Evolutionary conservation across 23 red algal genomes (phyloP).

Genomic region (Gracilariopsis chorda): DNA sequence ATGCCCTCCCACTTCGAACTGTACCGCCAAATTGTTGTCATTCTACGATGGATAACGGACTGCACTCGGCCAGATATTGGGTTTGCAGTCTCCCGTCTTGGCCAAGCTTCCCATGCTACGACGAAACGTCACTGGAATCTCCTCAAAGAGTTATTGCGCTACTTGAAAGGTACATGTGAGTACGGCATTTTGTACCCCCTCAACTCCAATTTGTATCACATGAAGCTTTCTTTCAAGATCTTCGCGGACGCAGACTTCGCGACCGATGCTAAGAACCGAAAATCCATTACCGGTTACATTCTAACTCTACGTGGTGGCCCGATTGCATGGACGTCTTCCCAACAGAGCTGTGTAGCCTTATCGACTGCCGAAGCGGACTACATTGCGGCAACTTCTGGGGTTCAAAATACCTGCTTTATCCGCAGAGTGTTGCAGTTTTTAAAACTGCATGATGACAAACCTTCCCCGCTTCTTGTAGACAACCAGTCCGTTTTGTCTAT

Average conservation of each 20-base stretch:
- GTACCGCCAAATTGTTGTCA: neutral
- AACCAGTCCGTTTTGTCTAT: neutral
- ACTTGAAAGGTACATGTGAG: neutral
- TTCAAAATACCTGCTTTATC: neutral
- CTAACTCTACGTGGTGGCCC: neutral
- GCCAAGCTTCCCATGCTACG: neutral
- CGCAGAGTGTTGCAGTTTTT: neutral
- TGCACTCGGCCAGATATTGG: neutral
- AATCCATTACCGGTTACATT: neutral
- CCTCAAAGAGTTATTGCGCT: neutral
- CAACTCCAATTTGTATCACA: no score
- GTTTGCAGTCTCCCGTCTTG: neutral
- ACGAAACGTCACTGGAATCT: neutral
- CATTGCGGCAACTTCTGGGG: neutral
- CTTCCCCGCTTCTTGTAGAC: neutral
- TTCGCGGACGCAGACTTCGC: slow-evolving; percentile 8
- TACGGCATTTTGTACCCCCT: neutral
- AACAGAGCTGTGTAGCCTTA: neutral
- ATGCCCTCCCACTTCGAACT: neutral
- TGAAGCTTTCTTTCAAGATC: neutral
- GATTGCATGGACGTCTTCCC: neutral
- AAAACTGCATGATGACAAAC: neutral
- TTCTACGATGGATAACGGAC: neutral
- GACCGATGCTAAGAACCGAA: neutral
- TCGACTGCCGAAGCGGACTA: slow-evolving; percentile 1